These are phyloP conservation scores for Coemansia sp. DNA, from an alignment of 192 early-diverging fungal genomes.

Conservation along the genomic window DNA sequence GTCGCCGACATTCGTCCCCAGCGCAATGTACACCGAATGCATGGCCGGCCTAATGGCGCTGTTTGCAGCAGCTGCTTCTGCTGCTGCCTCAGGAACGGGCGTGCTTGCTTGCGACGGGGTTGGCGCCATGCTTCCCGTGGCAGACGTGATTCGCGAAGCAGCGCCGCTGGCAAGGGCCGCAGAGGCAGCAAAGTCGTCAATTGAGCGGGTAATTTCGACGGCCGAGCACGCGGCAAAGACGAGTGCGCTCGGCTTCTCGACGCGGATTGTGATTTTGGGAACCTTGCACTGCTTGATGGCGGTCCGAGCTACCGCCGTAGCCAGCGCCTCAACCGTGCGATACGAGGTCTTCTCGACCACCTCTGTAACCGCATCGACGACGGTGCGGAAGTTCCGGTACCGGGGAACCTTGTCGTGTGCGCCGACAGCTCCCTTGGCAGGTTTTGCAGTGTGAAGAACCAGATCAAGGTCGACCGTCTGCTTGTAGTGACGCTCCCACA, in stretches of 20 bases:
- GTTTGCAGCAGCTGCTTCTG: not conserved
- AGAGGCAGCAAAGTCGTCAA: slow-evolving; percentile 42
- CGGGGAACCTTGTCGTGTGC: slow-evolving; percentile 61
- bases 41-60: not conserved
- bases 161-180: not conserved
- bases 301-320: slow-evolving; percentile 72
- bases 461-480: slow-evolving; percentile 83
- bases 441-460: slow-evolving; percentile 33
- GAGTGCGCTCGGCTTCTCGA: slow-evolving; percentile 95
- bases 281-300: slow-evolving; percentile 77
- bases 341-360: slow-evolving; percentile 84
- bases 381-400: slow-evolving; percentile 85
- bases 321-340: slow-evolving; percentile 95
- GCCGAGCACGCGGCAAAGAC: slow-evolving; percentile 86
- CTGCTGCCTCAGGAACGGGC: slow-evolving; percentile 5
- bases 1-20: slow-evolving; percentile 92
- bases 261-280: slow-evolving; percentile 79
- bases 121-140: slow-evolving; percentile 3
- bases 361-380: slow-evolving; percentile 73
- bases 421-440: not conserved
- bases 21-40: slow-evolving; percentile 66
- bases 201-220: slow-evolving; percentile 81
- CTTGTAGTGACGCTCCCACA: slow-evolving; percentile 93
- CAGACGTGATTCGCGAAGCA: slow-evolving; percentile 2
- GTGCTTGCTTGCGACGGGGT: slow-evolving; percentile 14